Base-by-base conservation (phyloP, 2,329 filamentous ascomycete species). In the Alternaria arbusti region DNA sequence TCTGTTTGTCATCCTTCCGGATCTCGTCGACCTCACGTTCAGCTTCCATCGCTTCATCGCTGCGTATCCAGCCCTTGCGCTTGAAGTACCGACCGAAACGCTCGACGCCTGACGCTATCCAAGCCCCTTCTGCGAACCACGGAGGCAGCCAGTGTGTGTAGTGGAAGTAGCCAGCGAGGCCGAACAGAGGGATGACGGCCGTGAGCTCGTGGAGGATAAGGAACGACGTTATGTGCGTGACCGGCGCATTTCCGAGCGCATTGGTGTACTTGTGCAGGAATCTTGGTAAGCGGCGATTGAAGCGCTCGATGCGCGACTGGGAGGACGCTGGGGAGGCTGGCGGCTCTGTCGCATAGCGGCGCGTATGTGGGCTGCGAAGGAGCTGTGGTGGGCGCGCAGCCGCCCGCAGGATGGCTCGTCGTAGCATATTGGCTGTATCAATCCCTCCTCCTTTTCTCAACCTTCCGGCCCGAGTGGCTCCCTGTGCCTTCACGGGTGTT, bases 181-280 rank as follows among this genome's bases (percentile, higher is more conserved):
- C 56, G 26, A 67, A 92, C 79, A 99, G 97, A 2, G 88, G 64
- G 74, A 83, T 67, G 77, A 93, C 89, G 70, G 87, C 85, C 0
- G 96, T 98, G 47, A 97, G 78, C 80, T 99, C 96, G 83, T 99
- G 96, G 0, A 99, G 86, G 43, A 97, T 84, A 11, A 98, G 84
- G 79, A 99, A 99, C 0, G 95, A 90, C 2, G 91, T 88, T 45
- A 97, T 85, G 81, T 97, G 93, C 1, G 92, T 92, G 47, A 94
- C 80, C 0, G 96, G 96, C 1, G 94, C 94, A 59, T 87, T 85
- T 61, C 90, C 88, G 4, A 99, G 87, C 0, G 89, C 88, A 1
- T 83, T 80, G 1, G 92, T 90, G 82, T 94, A 92, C 56, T 84
- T 85, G 61, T 88, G 91, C 12, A 96, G 85, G 64, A 89, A 90